Evolutionary conservation across 305 asterid genomes (phyloP).

Genomic region (Fraxinus latifolia): DNA sequence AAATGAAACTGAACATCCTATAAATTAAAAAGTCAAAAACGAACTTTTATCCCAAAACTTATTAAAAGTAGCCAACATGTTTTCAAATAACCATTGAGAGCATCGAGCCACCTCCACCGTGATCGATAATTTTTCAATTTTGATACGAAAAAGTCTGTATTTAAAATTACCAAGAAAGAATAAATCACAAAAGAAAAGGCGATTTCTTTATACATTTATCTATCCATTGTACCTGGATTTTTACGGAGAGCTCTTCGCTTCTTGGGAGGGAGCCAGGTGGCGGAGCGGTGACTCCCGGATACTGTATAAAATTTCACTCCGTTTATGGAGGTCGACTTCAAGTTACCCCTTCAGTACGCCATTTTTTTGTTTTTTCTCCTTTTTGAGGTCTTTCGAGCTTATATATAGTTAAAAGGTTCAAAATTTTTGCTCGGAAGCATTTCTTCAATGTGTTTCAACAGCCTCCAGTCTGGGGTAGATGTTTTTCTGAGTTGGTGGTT

Average conservation of each 20-base stretch:
- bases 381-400: slow-evolving; percentile 19
- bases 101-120: neutral
- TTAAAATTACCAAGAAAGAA: neutral
- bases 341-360: too few relatives aligned
- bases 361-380: slow-evolving; percentile 18
- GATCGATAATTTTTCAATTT: neutral
- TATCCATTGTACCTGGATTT: slow-evolving; percentile 44
- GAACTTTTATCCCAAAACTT: neutral
- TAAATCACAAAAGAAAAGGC: neutral
- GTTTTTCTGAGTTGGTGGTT: too few relatives aligned
- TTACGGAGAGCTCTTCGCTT: slow-evolving; percentile 78
- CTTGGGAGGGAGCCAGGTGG: slow-evolving; percentile 80
- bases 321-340: neutral
- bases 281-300: slow-evolving; percentile 60
- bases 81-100: neutral
- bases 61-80: neutral
- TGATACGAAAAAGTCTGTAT: neutral
- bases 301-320: slow-evolving; percentile 84
- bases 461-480: too few relatives aligned
- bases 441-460: too few relatives aligned
- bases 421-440: too few relatives aligned
- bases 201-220: too few relatives aligned
- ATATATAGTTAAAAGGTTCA: neutral
- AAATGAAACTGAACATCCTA: neutral
- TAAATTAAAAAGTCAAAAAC: neutral